Evolutionary conservation across 805 yeast genomes (phyloP), one percentile per base, ranked within the genome.

Genomic region (Kodamaea leandrae): DNA sequence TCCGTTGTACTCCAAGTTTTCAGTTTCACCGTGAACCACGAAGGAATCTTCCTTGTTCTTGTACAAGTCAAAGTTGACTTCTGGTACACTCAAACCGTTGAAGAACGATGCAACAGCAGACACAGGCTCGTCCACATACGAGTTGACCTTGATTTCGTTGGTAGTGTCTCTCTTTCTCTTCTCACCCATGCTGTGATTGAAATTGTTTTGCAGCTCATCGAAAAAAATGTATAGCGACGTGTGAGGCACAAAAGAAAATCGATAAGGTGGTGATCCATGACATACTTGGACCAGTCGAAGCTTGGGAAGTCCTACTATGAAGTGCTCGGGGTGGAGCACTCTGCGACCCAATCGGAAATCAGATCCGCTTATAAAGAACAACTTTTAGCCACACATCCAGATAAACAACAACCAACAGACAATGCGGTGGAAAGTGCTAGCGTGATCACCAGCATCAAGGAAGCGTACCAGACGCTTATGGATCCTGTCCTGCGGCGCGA

Each of bases 1-100:
- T 6, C 95, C 96, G 44, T 80, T 81, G 58, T 86, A 91, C 50
- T 80, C 89, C 43, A 90, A 66, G 18, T 76, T 74, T 4, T 76
- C 80, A 49, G 76, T 81, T 57, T 88, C 93, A 18, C 96, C 97
- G 55, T 86, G 96, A 33, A 88, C 57, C 13, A 80, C 56, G 43
- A 70, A 71, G n/a, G 68, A 67, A 13, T 69, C 61, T 10, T 55
- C 52, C 19, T 32, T 26, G 51, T 76, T 73, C 52, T 75, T 71
- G 62, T 77, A 86, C 26, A 87, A 63, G 32, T 82, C 79, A 52
- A 90, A 85, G 24, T 65, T 58, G 6, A 84, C 77, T 10, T 74
- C 70, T 26, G 91, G 82, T 2, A 82, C 74, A 17, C 72, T 64
- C 39, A 85, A 69, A 3, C 96, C 96, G 54, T 85, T 85, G 68